A percentile compares a stretch with the other conserved stretches of the same genome.
phyloP scores from a whole-genome alignment of 129 eudicot genomes.

The Tagetes patula region DNA sequence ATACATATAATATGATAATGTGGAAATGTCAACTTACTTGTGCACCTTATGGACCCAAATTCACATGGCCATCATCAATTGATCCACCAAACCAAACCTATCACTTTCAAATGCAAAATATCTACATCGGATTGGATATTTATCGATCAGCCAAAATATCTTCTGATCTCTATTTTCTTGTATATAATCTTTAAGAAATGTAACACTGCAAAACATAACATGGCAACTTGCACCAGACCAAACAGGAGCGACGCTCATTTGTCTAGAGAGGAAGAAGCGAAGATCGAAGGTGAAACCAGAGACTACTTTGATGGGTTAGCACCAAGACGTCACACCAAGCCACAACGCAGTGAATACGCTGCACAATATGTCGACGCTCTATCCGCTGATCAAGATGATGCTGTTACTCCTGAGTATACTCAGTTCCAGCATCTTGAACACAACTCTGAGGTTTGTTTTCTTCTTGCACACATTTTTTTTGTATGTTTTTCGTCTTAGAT shows the following conservation, averaged over 20 bases:
- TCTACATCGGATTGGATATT: slow-evolving; percentile 28
- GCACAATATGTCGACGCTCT: slow-evolving; percentile 46
- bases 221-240: slow-evolving; percentile 61
- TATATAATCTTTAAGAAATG: slow-evolving; percentile 23
- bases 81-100: slow-evolving; percentile 26
- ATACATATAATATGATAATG: background rate
- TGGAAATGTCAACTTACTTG: background rate
- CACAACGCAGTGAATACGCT: slow-evolving; percentile 83
- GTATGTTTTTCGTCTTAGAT: background rate
- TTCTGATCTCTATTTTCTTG: background rate
- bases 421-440: slow-evolving; percentile 74
- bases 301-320: slow-evolving; percentile 67
- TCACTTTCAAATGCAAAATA: slow-evolving; percentile 33
- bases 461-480: background rate
- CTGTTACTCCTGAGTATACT: slow-evolving; percentile 49
- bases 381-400: slow-evolving; percentile 15
- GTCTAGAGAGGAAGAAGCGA: slow-evolving; percentile 67
- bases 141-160: slow-evolving; percentile 24
- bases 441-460: slow-evolving; percentile 55
- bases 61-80: slow-evolving; percentile 28
- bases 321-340: slow-evolving; percentile 82
- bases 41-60: slow-evolving; percentile 32
- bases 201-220: background rate
- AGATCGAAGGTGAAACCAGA: slow-evolving; percentile 63
- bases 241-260: slow-evolving; percentile 76